Percentiles rank a stretch among this genome's conserved stretches.
These are phyloP conservation scores for Coemansia brasiliensis DNA, from an alignment of 192 early-diverging fungal species.

Conservation along the genomic window DNA sequence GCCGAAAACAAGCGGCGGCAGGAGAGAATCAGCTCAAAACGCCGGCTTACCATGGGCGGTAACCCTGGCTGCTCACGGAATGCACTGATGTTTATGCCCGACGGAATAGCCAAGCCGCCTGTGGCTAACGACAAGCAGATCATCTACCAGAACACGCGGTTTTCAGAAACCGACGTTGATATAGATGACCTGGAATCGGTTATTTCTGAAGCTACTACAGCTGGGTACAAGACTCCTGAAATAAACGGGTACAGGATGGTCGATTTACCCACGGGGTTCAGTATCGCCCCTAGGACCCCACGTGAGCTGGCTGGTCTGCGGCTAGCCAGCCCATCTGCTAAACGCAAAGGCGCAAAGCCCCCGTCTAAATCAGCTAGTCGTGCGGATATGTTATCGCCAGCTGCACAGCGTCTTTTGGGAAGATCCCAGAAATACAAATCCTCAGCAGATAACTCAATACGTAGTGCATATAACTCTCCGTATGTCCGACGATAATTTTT, in stretches of 20 bases:
- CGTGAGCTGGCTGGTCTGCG: constrained; percentile 22
- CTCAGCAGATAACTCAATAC: constrained; percentile 6
- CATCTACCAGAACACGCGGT: constrained; percentile 31
- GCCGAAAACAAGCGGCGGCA: constrained; percentile 10
- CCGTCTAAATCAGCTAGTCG: background rate
- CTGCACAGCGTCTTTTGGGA: constrained; percentile 30
- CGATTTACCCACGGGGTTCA: constrained; percentile 21
- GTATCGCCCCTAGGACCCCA: constrained; percentile 14
- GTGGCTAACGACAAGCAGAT: constrained; percentile 17
- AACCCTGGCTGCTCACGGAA: background rate
- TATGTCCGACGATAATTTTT: constrained; percentile 6
- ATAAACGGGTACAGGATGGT: constrained; percentile 42
- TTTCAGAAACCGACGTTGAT: constrained; percentile 1
- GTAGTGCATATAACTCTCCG: constrained; percentile 39
- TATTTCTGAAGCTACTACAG: constrained; percentile 7
- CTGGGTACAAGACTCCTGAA: constrained; percentile 22
- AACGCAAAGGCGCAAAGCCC: background rate
- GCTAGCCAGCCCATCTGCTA: constrained; percentile 1
- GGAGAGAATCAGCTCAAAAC: background rate
- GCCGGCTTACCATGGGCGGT: background rate
- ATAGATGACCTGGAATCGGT: constrained; percentile 17
- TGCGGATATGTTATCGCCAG: constrained; percentile 30
- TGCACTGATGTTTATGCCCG: constrained; percentile 23
- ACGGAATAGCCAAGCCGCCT: constrained; percentile 4
- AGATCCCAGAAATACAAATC: background rate